A percentile compares a stretch with the other conserved stretches of the same genome.
Evolutionary conservation across 768 basidiomycete genomes (phyloP).

Genomic region (Gelatoporia subvermispora): DNA sequence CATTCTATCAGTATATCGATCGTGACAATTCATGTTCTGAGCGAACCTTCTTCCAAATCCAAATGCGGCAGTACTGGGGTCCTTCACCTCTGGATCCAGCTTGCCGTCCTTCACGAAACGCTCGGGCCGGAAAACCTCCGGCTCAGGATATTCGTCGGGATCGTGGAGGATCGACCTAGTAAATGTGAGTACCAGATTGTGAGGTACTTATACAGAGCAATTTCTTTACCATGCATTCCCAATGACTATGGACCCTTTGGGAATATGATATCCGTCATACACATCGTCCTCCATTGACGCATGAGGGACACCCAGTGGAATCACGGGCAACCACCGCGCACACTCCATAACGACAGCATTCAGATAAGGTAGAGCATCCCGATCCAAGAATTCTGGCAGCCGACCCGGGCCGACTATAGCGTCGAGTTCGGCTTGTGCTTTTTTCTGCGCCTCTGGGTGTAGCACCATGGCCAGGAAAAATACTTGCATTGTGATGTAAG

Average conservation of each 20-base stretch:
- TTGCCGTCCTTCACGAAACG: conserved; percentile 18
- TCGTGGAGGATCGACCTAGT: conserved; percentile 22
- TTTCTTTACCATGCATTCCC: conserved; percentile 6
- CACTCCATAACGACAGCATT: conserved; percentile 48
- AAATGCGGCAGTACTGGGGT: conserved; percentile 14
- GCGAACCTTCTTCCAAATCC: conserved; percentile 23
- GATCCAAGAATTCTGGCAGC: conserved; percentile 52
- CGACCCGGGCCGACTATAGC: conserved; percentile 45
- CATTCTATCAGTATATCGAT: background rate
- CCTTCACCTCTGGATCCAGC: conserved; percentile 11
- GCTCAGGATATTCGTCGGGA: conserved; percentile 18
- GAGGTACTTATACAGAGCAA: background rate
- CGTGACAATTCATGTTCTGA: background rate
- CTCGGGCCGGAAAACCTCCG: conserved; percentile 18
- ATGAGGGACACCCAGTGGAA: conserved; percentile 23
- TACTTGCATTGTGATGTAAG: conserved; percentile 10
- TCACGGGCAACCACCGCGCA: conserved; percentile 47
- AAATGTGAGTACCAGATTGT: background rate
- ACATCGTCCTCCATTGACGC: conserved; percentile 4
- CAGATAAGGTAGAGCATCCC: conserved; percentile 14
- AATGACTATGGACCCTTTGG: conserved; percentile 20
- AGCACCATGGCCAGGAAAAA: conserved; percentile 5
- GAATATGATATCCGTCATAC: conserved; percentile 12
- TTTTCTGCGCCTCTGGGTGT: conserved; percentile 21
- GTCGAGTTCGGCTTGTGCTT: conserved; percentile 63